Conservation (phyloP, 306 rosid species). For the Potentilla sterilis region DNA sequence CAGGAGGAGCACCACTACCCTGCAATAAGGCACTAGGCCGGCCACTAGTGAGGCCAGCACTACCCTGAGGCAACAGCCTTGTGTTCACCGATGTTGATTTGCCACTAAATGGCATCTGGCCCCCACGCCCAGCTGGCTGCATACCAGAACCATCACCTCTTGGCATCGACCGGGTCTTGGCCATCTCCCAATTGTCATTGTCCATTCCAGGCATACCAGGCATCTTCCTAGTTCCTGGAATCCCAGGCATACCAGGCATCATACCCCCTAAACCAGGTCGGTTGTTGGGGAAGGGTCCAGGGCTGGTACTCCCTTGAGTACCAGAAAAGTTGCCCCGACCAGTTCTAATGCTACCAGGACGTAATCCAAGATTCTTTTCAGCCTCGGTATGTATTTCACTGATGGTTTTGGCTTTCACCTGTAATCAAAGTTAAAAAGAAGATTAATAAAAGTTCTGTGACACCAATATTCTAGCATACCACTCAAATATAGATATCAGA, state of each 20-base stretch:
- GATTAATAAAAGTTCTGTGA: background rate
- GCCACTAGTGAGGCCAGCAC: slow-evolving; percentile 63
- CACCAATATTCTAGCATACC: background rate
- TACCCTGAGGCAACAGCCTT: slow-evolving; percentile 85
- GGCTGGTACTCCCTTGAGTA: slow-evolving; percentile 54
- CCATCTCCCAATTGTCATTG: slow-evolving; percentile 87
- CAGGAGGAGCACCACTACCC: slow-evolving; percentile 56
- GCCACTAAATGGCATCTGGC: slow-evolving; percentile 54
- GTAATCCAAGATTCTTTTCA: slow-evolving; percentile 90
- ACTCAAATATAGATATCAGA: background rate
- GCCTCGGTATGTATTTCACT: slow-evolving; percentile 95
- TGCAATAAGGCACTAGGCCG: slow-evolving; percentile 80
- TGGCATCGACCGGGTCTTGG: slow-evolving; percentile 59
- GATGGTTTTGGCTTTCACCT: slow-evolving; percentile 95
- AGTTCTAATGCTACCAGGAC: slow-evolving; percentile 88
- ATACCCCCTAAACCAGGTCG: slow-evolving; percentile 87
- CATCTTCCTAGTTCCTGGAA: slow-evolving; percentile 94
- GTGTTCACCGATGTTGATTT: slow-evolving; percentile 56
- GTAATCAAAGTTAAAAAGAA: slow-evolving; percentile 13
- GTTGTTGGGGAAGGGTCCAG: slow-evolving; percentile 62
- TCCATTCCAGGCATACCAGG: slow-evolving; percentile 93
- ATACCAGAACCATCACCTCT: slow-evolving; percentile 59
- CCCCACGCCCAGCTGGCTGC: slow-evolving; percentile 64
- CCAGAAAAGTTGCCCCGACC: slow-evolving; percentile 54
- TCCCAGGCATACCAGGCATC: slow-evolving; percentile 99